These are phyloP conservation scores for Coemansia sp. DNA, from an alignment of 192 early-diverging fungal species.

Conservation along the genomic window DNA sequence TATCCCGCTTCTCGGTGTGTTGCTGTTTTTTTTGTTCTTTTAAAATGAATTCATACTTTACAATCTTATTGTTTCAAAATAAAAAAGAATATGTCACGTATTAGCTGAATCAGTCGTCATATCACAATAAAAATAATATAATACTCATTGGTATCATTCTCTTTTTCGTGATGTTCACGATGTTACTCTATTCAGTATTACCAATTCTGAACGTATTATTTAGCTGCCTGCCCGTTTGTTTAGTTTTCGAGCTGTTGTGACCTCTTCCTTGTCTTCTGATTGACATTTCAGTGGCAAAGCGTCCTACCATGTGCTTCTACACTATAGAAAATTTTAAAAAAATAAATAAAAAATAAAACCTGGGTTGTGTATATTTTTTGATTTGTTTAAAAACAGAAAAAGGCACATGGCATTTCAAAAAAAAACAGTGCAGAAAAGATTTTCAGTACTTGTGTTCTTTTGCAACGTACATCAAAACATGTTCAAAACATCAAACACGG, in stretches of 20 bases:
- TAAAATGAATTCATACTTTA: constrained; percentile 13
- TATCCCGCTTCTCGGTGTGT: background rate
- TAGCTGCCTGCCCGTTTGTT: background rate
- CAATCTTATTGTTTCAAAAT: background rate
- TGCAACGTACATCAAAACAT: background rate
- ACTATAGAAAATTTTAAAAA: background rate
- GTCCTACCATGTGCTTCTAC: background rate
- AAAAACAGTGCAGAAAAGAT: background rate
- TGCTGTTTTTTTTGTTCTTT: background rate
- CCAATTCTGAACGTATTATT: background rate
- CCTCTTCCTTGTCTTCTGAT: background rate
- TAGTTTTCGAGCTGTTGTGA: background rate
- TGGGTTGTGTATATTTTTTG: background rate
- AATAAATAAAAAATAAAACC: background rate
- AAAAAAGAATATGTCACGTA: too few relatives aligned
- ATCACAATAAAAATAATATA: too few relatives aligned
- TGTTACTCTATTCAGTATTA: background rate
- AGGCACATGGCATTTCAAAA: constrained; percentile 4
- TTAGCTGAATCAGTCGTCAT: too few relatives aligned
- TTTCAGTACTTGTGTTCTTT: background rate
- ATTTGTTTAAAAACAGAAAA: background rate
- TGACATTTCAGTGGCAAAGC: background rate
- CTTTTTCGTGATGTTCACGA: background rate
- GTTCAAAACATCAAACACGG: background rate
- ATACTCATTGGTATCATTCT: background rate